Evolutionary conservation across 805 yeast genomes (phyloP), one percentile per base, ranked within the genome.

Genomic region (Naumovozyma baii): DNA sequence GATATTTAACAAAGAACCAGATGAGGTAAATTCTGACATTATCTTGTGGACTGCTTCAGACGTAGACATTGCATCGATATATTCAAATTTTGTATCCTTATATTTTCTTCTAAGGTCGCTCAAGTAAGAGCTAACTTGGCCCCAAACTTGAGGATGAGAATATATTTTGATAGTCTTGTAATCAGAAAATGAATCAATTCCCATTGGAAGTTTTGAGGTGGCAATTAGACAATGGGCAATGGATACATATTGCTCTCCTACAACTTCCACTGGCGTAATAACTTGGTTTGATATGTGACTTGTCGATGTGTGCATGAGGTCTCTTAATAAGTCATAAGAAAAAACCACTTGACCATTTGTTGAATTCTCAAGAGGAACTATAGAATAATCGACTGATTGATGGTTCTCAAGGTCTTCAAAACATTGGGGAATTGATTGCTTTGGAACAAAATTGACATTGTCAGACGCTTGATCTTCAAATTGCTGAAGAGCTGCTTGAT

Each of bases 111-210:
- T 42, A 54, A 66, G 45, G 46, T 43, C 38, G 12, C 65, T 54
- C 32, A 83, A 55, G 64, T 83, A 92, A 17, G 64, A 57, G 2
- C 71, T 65, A 37, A 84, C 80, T 57, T 90, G 98, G 8, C 96
- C 94, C 98, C 98, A 90, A 0, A 88, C 98, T 59, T 90, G 98
- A 2, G 98, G 96, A 61, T 90, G 98, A 3, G 96, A 83, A 63
- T 83, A 84, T 15, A 90, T 72, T 25, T 69, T 73, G 38, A 87
- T 71, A 12, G 68, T 57, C 13, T 71, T 57, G 18, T 43, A 50
- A 12, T 41, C 37, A 1, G 31, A n/a, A 8, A 45, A 12, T 13
- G 22, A 22, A 14, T 34, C 25, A 3, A 37, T 20, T 13, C 35
- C 8, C 3, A 22, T 1, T 57, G 46, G 58, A 64, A 3, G 79